phyloP scores from a whole-genome alignment of 2,329 filamentous ascomycete species.

The Aspergillaceae sp. region DNA sequence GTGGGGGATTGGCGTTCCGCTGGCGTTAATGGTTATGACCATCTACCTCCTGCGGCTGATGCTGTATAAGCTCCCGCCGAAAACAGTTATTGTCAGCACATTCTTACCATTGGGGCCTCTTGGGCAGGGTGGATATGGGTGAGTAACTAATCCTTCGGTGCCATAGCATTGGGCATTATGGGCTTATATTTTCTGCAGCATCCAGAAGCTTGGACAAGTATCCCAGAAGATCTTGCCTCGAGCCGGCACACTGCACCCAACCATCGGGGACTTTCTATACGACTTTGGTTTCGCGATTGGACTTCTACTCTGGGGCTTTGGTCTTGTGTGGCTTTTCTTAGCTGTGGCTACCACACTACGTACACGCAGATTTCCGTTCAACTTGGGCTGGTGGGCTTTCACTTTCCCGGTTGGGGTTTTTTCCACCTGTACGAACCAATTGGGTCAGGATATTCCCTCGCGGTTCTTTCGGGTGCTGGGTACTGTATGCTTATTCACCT shows the following conservation, averaged over 20 bases:
- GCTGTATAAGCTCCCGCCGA: slow-evolving; percentile 55
- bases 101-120: slow-evolving; percentile 59
- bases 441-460: slow-evolving; percentile 44
- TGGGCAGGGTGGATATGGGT: slow-evolving; percentile 54
- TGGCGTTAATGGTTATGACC: slow-evolving; percentile 55
- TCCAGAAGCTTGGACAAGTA: slow-evolving; percentile 42
- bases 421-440: slow-evolving; percentile 32
- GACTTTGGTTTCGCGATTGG: slow-evolving; percentile 20
- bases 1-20: slow-evolving; percentile 54
- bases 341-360: slow-evolving; percentile 20
- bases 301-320: slow-evolving; percentile 27
- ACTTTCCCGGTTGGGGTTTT: slow-evolving; percentile 50
- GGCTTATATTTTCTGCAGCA: slow-evolving; percentile 11
- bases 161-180: too few species aligned
- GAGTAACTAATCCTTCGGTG: slow-evolving; percentile 4
- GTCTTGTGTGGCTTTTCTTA: slow-evolving; percentile 25
- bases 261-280: slow-evolving; percentile 19
- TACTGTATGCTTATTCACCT: slow-evolving; percentile 25
- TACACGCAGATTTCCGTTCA: slow-evolving; percentile 42
- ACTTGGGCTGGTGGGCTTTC: slow-evolving; percentile 54
- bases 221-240: slow-evolving; percentile 23
- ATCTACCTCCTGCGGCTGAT: slow-evolving; percentile 61
- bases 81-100: slow-evolving; percentile 57
- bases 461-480: slow-evolving; percentile 48
- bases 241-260: slow-evolving; percentile 13